Evolutionary conservation across 2,329 filamentous ascomycete species (phyloP).

Genomic region (Cercospora sp.): DNA sequence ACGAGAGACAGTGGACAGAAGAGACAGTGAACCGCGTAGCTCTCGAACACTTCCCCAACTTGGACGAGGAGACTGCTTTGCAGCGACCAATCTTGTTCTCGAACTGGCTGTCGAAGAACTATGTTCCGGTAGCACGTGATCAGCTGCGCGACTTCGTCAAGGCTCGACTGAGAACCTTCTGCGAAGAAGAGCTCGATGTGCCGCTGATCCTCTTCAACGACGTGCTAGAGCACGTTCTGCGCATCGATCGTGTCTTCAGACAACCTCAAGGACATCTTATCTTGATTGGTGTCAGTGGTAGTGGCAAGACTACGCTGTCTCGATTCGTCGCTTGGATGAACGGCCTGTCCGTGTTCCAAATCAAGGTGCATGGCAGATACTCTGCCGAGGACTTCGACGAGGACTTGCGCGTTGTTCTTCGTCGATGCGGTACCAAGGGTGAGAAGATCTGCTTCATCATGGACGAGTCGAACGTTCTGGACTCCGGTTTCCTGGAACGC

Average conservation of each 20-base stretch:
- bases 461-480: conserved; percentile 97
- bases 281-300: conserved; percentile 95
- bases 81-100: conserved; percentile 95
- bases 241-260: conserved; percentile 97
- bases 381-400: conserved; percentile 98
- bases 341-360: conserved; percentile 96
- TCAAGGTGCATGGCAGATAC: conserved; percentile 99
- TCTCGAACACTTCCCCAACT: conserved; percentile 88
- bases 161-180: conserved; percentile 95
- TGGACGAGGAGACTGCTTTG: conserved; percentile 85
- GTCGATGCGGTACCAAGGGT: conserved; percentile 92
- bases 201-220: conserved; percentile 99
- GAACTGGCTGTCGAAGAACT: conserved; percentile 99
- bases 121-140: conserved; percentile 93
- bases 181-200: conserved; percentile 98
- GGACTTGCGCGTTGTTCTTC: conserved; percentile 88
- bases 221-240: conserved; percentile 93
- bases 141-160: conserved; percentile 96
- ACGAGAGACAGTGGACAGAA: conserved; percentile 93
- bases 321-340: conserved; percentile 99
- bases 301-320: conserved; percentile 96
- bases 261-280: conserved; percentile 98
- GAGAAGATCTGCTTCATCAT: conserved; percentile 99
- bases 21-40: conserved; percentile 84
- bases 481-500: conserved; percentile 96